Evolutionary conservation across 2,329 filamentous ascomycete genomes (phyloP).

Genomic region (Diplodia intermedia): DNA sequence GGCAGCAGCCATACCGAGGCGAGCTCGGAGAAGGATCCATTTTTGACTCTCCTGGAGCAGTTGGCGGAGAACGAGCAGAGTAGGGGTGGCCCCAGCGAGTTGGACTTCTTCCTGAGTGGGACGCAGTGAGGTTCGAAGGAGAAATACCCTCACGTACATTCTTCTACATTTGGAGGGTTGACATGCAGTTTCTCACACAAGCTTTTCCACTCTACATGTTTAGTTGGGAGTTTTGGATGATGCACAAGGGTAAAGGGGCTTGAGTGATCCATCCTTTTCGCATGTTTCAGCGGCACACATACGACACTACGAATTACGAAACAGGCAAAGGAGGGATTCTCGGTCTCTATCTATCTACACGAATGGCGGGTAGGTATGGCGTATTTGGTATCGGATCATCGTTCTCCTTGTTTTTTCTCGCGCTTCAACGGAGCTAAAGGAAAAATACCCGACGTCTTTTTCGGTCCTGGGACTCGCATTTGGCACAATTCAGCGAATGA

Average conservation of each 20-base stretch:
- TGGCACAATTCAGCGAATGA: not conserved
- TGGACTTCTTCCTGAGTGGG: slow-evolving; percentile 74
- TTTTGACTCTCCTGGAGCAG: slow-evolving; percentile 79
- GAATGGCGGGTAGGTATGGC: not conserved
- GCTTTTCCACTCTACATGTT: not conserved
- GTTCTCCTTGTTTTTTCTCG: not conserved
- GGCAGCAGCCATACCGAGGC: slow-evolving; percentile 47
- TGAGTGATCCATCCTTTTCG: not conserved
- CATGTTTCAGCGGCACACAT: slow-evolving; percentile 8
- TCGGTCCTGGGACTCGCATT: not conserved
- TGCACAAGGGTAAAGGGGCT: slow-evolving; percentile 3
- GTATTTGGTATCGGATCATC: slow-evolving; percentile 12
- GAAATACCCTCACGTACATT: not conserved
- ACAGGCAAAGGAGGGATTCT: not conserved
- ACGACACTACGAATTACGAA: slow-evolving; percentile 16
- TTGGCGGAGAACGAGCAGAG: slow-evolving; percentile 80
- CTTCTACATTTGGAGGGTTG: not conserved
- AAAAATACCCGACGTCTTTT: slow-evolving; percentile 21
- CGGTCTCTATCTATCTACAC: not conserved
- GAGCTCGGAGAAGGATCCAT: slow-evolving; percentile 64
- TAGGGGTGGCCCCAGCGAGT: slow-evolving; percentile 71
- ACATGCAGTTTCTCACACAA: not conserved
- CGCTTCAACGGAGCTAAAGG: slow-evolving; percentile 26
- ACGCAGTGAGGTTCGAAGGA: not conserved
- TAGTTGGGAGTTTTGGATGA: slow-evolving; percentile 5